Conservation (phyloP, 306 rosid genomes). For the Vicia faba region DNA sequence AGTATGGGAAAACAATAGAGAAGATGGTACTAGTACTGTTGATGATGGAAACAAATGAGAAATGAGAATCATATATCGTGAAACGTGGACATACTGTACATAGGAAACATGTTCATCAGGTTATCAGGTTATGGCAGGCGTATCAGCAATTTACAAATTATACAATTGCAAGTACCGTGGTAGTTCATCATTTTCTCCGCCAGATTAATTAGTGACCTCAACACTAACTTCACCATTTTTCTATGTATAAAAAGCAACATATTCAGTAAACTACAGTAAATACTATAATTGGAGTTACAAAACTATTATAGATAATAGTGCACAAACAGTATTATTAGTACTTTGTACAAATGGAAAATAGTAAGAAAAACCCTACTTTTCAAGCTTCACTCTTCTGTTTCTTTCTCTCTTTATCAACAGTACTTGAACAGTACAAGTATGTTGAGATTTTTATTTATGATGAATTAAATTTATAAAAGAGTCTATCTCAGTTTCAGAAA, state of each 20-base stretch:
- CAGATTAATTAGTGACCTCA: constrained; percentile 45
- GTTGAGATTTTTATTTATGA: constrained; percentile 24
- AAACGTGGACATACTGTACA: constrained; percentile 7
- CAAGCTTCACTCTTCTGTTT: constrained; percentile 5
- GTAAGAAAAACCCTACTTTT: constrained; percentile 44
- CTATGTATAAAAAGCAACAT: constrained; percentile 12
- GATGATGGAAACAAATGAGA: constrained; percentile 4
- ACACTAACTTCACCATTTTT: constrained; percentile 31
- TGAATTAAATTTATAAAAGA: not conserved
- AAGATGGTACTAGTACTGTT: not conserved
- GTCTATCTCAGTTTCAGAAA: constrained; percentile 12
- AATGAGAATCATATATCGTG: not conserved
- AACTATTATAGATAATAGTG: constrained; percentile 42
- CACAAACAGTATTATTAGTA: constrained; percentile 32
- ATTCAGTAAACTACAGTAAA: constrained; percentile 16
- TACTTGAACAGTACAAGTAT: constrained; percentile 28
- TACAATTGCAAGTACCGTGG: constrained; percentile 32
- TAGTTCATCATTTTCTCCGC: constrained; percentile 53
- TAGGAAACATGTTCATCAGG: constrained; percentile 14
- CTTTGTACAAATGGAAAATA: not conserved
- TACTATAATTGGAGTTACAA: constrained; percentile 11
- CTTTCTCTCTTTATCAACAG: constrained; percentile 33
- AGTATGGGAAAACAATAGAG: too few relatives aligned
- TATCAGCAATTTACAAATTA: not conserved
- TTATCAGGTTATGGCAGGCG: not conserved